phyloP scores from a whole-genome alignment of 768 basidiomycete species.

The Auricularia sp. region DNA sequence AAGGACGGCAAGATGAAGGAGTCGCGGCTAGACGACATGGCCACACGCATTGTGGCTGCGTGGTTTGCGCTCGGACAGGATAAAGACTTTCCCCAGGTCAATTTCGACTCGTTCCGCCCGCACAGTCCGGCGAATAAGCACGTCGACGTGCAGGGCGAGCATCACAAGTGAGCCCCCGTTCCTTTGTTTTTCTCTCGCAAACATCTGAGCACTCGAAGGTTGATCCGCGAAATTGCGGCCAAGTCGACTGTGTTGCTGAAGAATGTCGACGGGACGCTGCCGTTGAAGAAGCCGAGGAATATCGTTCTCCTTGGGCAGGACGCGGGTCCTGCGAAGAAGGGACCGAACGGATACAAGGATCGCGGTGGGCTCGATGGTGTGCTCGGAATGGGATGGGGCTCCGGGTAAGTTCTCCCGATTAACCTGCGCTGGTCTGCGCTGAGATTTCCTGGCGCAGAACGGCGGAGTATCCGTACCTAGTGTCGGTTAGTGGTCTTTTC shows the following conservation, averaged over 20 bases:
- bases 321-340: slow-evolving; percentile 53
- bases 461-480: slow-evolving; percentile 64
- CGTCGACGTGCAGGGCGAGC: slow-evolving; percentile 61
- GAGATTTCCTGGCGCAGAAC: slow-evolving; percentile 36
- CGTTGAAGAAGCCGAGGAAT: slow-evolving; percentile 14
- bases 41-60: slow-evolving; percentile 26
- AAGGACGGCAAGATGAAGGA: slow-evolving; percentile 61
- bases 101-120: slow-evolving; percentile 32
- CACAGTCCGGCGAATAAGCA: slow-evolving; percentile 42
- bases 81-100: slow-evolving; percentile 26
- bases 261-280: slow-evolving; percentile 24
- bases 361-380: slow-evolving; percentile 57
- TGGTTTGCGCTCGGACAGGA: slow-evolving; percentile 26
- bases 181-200: not conserved
- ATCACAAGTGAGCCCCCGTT: slow-evolving; percentile 28
- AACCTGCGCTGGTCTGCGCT: not conserved
- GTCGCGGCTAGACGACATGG: slow-evolving; percentile 46
- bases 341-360: slow-evolving; percentile 64
- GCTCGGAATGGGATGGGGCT: slow-evolving; percentile 90
- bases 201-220: slow-evolving; percentile 9
- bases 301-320: slow-evolving; percentile 37
- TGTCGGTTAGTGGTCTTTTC: slow-evolving; percentile 41
- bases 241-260: slow-evolving; percentile 51
- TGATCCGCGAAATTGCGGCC: slow-evolving; percentile 39
- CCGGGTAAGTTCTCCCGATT: slow-evolving; percentile 23